Conservation (phyloP, 1,284 basidiomycete species). For the Ustilago vetiveriae region DNA sequence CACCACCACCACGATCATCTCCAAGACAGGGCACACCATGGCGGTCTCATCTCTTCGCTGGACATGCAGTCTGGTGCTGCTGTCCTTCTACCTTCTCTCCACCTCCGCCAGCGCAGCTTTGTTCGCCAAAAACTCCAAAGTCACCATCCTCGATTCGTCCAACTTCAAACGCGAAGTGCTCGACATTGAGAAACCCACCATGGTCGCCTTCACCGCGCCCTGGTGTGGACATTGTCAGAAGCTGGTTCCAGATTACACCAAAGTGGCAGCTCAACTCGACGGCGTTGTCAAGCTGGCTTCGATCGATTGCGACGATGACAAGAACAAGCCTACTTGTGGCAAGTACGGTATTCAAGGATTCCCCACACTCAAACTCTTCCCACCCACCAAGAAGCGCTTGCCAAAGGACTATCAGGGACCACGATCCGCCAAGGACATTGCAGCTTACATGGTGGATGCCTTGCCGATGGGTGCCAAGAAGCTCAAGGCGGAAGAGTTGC, state of each 20-base stretch:
- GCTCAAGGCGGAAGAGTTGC: constrained; percentile 71
- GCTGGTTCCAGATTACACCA: constrained; percentile 84
- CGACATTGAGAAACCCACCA: constrained; percentile 65
- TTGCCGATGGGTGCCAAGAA: constrained; percentile 78
- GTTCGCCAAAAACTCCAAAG: constrained; percentile 55
- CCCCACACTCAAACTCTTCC: constrained; percentile 80
- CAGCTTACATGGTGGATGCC: constrained; percentile 79
- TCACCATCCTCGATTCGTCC: constrained; percentile 40
- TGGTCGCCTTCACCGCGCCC: constrained; percentile 68
- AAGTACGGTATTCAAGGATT: constrained; percentile 89
- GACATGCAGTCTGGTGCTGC: constrained; percentile 28
- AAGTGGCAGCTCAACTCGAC: constrained; percentile 80
- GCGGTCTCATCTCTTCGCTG: constrained; percentile 3
- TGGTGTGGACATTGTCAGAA: constrained; percentile 78
- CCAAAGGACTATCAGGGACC: constrained; percentile 79
- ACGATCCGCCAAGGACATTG: constrained; percentile 78
- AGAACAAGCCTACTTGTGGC: constrained; percentile 82
- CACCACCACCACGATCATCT: not conserved
- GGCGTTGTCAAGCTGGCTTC: constrained; percentile 88
- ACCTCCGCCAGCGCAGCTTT: constrained; percentile 52
- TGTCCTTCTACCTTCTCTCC: constrained; percentile 17
- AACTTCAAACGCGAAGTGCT: constrained; percentile 64
- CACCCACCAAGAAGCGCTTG: constrained; percentile 70
- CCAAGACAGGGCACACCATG: not conserved
- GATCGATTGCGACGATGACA: constrained; percentile 86